Evolutionary conservation across 1,284 basidiomycete species (phyloP), one percentile per base, ranked within the genome.

Genomic region (Anthracocystis panici-leucophaei): DNA sequence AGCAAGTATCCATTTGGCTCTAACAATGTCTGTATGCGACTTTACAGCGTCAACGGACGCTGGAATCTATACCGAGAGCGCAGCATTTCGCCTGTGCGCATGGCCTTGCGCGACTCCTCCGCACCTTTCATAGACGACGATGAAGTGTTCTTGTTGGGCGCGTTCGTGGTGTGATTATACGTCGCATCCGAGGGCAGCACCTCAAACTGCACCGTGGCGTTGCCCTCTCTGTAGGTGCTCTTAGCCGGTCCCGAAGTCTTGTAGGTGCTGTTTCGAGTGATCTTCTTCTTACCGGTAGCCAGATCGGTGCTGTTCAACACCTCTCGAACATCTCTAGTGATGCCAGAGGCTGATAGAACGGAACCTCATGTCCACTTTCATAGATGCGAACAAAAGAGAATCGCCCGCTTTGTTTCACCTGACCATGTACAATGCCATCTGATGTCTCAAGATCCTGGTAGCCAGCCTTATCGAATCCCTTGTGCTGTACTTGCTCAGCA

Each of bases 271-370:
- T 29, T 45, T n/a, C 20, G 9, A 4, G 56, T 14, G 44, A 69
- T 56, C 49, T 56, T 61, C 11, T 44, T 42, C 21, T 60, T 50
- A 5, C 78, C 78, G 0, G 76, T 78, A 2, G 76, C 78, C 5
- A 80, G 57, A 42, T 80, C 76, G 10, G 44, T 57, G n/a, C 65
- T 40, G 35, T 59, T 57, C 23, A 81, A 45, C 9, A 75, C 65
- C 79, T 58, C 18, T 77, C 51, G 10, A 79, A 70, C 48, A 81
- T 50, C 31, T 72, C 68, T 8, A 80, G 57, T 10, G 77, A 45
- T 11, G 75, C 72, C 4, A 65, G 27, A 16, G 77, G 77, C 65
- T 79, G 77, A 49, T 81, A 81, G 66, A 79, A 81, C 0, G 79
- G 75, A 2, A 79, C 69, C 38, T 79, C 75, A 58, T 80, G 79